phyloP scores from a whole-genome alignment of 139 green algal genomes.

The Nannochloris sp. region DNA sequence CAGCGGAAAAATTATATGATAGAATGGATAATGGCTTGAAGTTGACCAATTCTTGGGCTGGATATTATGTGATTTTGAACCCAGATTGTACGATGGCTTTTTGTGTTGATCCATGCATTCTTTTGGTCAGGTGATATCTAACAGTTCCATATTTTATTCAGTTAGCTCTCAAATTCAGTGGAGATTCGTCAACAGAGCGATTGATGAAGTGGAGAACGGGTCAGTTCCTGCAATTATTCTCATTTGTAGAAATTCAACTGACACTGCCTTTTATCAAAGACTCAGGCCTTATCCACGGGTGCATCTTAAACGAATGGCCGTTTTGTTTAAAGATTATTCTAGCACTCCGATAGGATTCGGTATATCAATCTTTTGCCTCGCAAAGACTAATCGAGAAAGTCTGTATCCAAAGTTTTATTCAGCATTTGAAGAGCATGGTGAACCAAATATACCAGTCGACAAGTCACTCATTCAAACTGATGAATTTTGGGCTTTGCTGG shows the following conservation, averaged over 20 bases:
- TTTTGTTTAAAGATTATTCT: slow-evolving; percentile 73
- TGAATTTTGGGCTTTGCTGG: slow-evolving; percentile 43
- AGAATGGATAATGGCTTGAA: slow-evolving; percentile 67
- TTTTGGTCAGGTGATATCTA: not conserved
- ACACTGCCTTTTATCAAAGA: slow-evolving; percentile 72
- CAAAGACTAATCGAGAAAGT: slow-evolving; percentile 26
- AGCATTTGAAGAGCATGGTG: slow-evolving; percentile 48
- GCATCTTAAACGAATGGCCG: slow-evolving; percentile 44
- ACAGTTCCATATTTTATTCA: not conserved
- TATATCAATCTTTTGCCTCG: slow-evolving; percentile 71
- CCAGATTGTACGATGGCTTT: slow-evolving; percentile 50
- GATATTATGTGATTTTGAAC: slow-evolving; percentile 71
- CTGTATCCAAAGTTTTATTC: slow-evolving; percentile 64
- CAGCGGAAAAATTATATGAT: slow-evolving; percentile 74
- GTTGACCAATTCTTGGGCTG: slow-evolving; percentile 59
- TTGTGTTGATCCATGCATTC: slow-evolving; percentile 5
- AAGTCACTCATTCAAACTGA: slow-evolving; percentile 24
- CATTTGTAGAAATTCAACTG: slow-evolving; percentile 53
- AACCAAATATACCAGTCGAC: slow-evolving; percentile 66
- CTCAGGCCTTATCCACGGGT: slow-evolving; percentile 71
- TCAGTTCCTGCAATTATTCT: slow-evolving; percentile 59
- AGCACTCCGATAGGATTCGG: slow-evolving; percentile 67
- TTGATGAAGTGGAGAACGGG: slow-evolving; percentile 79
- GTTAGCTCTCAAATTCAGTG: slow-evolving; percentile 48
- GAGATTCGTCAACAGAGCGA: slow-evolving; percentile 78